Base-by-base conservation (phyloP, 345 rosid species). In the Acer saccharum region DNA sequence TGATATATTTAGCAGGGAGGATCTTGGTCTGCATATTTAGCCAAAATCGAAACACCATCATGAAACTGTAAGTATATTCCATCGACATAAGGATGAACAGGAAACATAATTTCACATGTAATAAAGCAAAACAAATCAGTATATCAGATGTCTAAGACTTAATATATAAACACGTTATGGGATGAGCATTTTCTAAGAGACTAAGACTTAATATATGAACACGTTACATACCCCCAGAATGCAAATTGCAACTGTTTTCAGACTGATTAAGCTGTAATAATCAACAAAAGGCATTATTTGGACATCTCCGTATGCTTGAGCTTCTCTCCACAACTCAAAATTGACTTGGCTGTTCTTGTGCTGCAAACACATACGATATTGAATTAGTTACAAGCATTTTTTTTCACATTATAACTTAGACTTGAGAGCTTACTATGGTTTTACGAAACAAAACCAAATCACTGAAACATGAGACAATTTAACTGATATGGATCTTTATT, bases 211-310 rank as follows among this genome's bases (percentile, higher is more conserved):
- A n/a, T 57, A 44, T 18, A 8, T 23, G 50, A 11, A 64, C 39
- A 66, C 16, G 6, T 35, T 35, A 57, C 85, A 78, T 88, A 95
- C 98, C 92, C 96, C 98, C 68, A 93, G 87, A 78, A 90, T 86
- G 86, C 98, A 95, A 72, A 90, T 86, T 32, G 95, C 95, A 74
- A 93, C 74, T 3, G 98, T 92, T 91, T 93, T 93, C 80, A 90
- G 80, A 84, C 89, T 90, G 72, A 95, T 94, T 62, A 95, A 81
- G 85, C 93, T 87, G 77, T 95, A 95, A 73, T 95, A 90, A 75
- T 95, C 98, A 67, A 92, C 97, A 81, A 93, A 95, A 46, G 98
- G 98, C 98, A 95, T 93, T 68, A 95, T 79, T 68, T 95, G 98
- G 81, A 95, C 82, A 74, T 95, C 98, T 57, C 90, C 91, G 46